Evolutionary conservation across 2,329 filamentous ascomycete genomes (phyloP).

Genomic region (Hirsutella rhossiliensis): DNA sequence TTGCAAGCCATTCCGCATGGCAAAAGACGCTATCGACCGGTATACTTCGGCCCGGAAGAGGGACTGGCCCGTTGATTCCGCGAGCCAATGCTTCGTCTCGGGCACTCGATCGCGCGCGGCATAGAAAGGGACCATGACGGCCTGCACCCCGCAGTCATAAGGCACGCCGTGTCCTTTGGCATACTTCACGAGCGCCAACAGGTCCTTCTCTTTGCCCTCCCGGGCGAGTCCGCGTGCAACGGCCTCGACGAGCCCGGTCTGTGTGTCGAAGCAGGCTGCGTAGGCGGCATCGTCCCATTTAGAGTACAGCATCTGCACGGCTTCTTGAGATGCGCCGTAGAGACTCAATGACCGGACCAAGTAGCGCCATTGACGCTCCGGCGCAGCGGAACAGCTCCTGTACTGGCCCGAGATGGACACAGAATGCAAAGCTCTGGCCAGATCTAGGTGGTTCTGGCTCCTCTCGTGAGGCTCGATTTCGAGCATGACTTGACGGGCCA

Average conservation of each 20-base stretch:
- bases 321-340: slow-evolving; percentile 43
- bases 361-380: slow-evolving; percentile 15
- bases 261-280: slow-evolving; percentile 7
- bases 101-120: slow-evolving; percentile 41
- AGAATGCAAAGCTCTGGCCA: slow-evolving; percentile 32
- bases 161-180: slow-evolving; percentile 34
- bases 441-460: slow-evolving; percentile 30
- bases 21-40: slow-evolving; percentile 31
- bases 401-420: slow-evolving; percentile 10
- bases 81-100: slow-evolving; percentile 58
- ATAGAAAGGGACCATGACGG: slow-evolving; percentile 50
- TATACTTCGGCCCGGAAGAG: slow-evolving; percentile 12
- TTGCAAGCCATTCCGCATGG: slow-evolving; percentile 43
- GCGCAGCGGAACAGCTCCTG: slow-evolving; percentile 7
- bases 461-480: slow-evolving; percentile 28
- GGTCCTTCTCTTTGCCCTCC: slow-evolving; percentile 44
- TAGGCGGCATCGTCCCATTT: slow-evolving; percentile 16
- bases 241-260: slow-evolving; percentile 12
- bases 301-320: slow-evolving; percentile 27
- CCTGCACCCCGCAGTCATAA: slow-evolving; percentile 33
- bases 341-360: slow-evolving; percentile 31
- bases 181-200: slow-evolving; percentile 42
- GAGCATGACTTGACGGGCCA: slow-evolving; percentile 31
- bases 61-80: slow-evolving; percentile 31
- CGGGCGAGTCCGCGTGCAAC: slow-evolving; percentile 44